Evolutionary conservation across 371 early-diverging fungal species (phyloP).

Genomic region (Mucor indicus): DNA sequence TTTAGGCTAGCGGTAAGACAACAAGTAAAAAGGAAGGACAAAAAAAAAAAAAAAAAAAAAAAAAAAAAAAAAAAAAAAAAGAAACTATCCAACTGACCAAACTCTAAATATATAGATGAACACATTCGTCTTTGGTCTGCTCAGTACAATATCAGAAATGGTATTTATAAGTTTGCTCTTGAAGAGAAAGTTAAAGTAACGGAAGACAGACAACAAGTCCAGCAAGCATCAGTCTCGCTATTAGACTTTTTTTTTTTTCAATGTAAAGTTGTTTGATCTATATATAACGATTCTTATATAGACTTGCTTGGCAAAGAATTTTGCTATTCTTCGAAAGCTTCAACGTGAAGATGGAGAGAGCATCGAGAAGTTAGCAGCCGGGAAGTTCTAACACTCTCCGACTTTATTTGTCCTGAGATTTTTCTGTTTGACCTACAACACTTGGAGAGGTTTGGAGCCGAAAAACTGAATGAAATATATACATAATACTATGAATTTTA

Average conservation of each 20-base stretch:
- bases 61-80: no score
- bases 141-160: slow-evolving; percentile 7
- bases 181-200: slow-evolving; percentile 2
- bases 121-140: slow-evolving; percentile 2
- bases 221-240: slow-evolving; percentile 1
- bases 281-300: slow-evolving; percentile 2
- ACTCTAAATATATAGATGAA: slow-evolving; percentile 7
- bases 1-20: slow-evolving; percentile 4
- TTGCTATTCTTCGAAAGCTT: slow-evolving; percentile 2
- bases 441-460: slow-evolving; percentile 6
- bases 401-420: slow-evolving; percentile 7
- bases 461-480: not conserved
- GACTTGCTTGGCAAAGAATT: slow-evolving; percentile 7
- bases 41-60: not conserved
- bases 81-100: slow-evolving; percentile 1
- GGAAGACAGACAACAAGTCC: slow-evolving; percentile 1
- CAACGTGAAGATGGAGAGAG: slow-evolving; percentile 6
- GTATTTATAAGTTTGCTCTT: not conserved
- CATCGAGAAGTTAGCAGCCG: slow-evolving; percentile 3
- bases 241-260: slow-evolving; percentile 2
- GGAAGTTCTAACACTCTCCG: slow-evolving; percentile 6
- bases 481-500: not conserved
- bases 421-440: slow-evolving; percentile 8
- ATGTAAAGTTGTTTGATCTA: slow-evolving; percentile 2
- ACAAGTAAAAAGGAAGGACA: not conserved